Percentiles rank a stretch among this genome's conserved stretches.
Evolutionary conservation across 2,329 filamentous ascomycete genomes (phyloP).

Genomic region (Lomentospora prolificans): DNA sequence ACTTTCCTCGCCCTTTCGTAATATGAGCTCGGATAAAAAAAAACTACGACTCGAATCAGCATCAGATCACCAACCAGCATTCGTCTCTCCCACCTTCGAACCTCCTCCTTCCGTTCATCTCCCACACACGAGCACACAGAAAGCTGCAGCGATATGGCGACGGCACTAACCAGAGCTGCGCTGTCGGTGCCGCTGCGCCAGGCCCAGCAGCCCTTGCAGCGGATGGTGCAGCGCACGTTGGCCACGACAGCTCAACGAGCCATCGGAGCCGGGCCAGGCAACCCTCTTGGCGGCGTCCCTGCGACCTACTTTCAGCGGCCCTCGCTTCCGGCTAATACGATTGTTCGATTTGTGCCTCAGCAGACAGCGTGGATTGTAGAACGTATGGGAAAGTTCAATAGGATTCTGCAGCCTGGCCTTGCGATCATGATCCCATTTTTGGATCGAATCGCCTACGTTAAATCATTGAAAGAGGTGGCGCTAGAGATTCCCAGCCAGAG

Average conservation of each 20-base stretch:
- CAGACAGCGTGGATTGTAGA: constrained; percentile 99
- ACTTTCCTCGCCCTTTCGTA: no score
- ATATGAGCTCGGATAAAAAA: constrained; percentile 3
- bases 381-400: constrained; percentile 96
- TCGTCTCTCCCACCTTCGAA: not conserved
- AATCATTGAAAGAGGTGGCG: constrained; percentile 90
- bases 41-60: not conserved
- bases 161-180: constrained; percentile 7
- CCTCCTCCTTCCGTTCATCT: not conserved
- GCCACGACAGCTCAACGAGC: not conserved
- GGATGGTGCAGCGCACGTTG: constrained; percentile 12
- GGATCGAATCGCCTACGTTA: constrained; percentile 95
- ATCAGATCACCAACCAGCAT: not conserved
- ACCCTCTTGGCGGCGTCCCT: not conserved
- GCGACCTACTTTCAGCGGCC: constrained; percentile 56
- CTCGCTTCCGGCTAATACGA: constrained; percentile 79
- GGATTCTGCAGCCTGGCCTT: constrained; percentile 85
- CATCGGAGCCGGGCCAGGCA: constrained; percentile 1
- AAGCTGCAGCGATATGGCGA: not conserved
- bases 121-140: not conserved
- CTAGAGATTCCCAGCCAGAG: constrained; percentile 97
- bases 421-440: constrained; percentile 82
- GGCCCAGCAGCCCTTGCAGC: constrained; percentile 12
- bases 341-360: constrained; percentile 96
- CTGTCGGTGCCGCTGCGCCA: constrained; percentile 9